These are phyloP conservation scores for Candida sp. DNA, from an alignment of 1,139 yeast genomes.

Conservation along the genomic window DNA sequence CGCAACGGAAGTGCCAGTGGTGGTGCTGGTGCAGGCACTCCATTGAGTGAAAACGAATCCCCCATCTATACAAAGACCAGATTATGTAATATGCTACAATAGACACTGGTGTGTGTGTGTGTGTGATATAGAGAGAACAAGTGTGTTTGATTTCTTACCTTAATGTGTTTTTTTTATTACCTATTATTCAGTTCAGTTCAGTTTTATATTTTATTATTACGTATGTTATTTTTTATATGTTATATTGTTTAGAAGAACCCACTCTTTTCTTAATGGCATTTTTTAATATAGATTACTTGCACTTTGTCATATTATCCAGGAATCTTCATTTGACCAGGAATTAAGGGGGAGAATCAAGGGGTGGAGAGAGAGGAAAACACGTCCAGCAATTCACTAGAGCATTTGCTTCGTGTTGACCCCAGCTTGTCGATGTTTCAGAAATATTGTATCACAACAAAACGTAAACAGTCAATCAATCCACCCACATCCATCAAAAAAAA, in stretches of 20 bases:
- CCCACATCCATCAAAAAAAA: background rate
- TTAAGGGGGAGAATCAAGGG: background rate
- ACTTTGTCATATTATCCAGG: background rate
- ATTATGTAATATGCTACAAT: slow-evolving; percentile 4
- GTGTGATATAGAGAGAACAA: background rate
- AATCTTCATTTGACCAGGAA: background rate
- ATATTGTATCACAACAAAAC: slow-evolving; percentile 3
- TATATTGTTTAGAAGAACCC: background rate
- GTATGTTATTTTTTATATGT: background rate
- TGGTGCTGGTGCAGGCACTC: slow-evolving; percentile 8
- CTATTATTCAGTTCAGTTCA: slow-evolving; percentile 1
- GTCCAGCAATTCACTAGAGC: no score
- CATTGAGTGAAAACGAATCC: slow-evolving; percentile 14
- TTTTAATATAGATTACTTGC: background rate
- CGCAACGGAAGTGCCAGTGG: background rate
- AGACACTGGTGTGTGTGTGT: slow-evolving; percentile 3
- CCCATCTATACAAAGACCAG: slow-evolving; percentile 9
- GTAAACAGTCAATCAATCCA: slow-evolving; percentile 3
- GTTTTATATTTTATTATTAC: background rate
- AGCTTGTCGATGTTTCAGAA: background rate
- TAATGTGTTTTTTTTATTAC: background rate
- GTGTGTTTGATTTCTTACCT: background rate
- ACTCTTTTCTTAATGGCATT: background rate
- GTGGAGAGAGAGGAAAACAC: background rate
- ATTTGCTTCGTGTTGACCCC: no score